Evolutionary conservation across 2,329 filamentous ascomycete species (phyloP).

Genomic region (Neonectria punicea): DNA sequence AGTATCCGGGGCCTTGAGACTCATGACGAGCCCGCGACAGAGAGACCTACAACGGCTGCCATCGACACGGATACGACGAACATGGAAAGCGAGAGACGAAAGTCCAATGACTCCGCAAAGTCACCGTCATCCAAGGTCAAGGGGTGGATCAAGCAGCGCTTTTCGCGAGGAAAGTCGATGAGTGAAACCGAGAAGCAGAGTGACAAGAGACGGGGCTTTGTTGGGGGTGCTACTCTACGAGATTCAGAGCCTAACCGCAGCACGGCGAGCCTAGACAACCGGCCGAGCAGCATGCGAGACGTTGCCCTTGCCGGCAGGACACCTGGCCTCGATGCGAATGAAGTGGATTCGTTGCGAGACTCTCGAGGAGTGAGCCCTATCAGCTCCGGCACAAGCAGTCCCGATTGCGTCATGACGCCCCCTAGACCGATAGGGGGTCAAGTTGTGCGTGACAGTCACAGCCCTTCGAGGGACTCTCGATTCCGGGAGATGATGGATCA

Average conservation of each 20-base stretch:
- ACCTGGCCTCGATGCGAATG: conserved; percentile 36
- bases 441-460: conserved; percentile 54
- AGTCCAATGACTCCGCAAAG: conserved; percentile 35
- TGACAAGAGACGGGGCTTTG: conserved; percentile 54
- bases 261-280: conserved; percentile 54
- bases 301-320: conserved; percentile 57
- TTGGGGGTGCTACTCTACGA: conserved; percentile 62
- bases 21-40: conserved; percentile 14
- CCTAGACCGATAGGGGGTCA: conserved; percentile 51
- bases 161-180: conserved; percentile 56
- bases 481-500: conserved; percentile 66
- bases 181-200: conserved; percentile 51
- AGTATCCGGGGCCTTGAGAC: conserved; percentile 26
- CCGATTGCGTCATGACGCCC: conserved; percentile 47
- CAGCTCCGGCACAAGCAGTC: conserved; percentile 43
- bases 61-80: conserved; percentile 33
- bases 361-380: conserved; percentile 52
- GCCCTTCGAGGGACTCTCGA: conserved; percentile 66
- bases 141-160: conserved; percentile 66
- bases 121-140: conserved; percentile 58
- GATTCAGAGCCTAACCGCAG: conserved; percentile 57
- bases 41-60: not conserved
- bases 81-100: conserved; percentile 30
- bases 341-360: conserved; percentile 37
- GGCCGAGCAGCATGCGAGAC: conserved; percentile 57